A percentile compares a stretch with the other conserved stretches of the same genome.
Conservation (phyloP, 106 monocot species). For the Dendrobium nobile region DNA sequence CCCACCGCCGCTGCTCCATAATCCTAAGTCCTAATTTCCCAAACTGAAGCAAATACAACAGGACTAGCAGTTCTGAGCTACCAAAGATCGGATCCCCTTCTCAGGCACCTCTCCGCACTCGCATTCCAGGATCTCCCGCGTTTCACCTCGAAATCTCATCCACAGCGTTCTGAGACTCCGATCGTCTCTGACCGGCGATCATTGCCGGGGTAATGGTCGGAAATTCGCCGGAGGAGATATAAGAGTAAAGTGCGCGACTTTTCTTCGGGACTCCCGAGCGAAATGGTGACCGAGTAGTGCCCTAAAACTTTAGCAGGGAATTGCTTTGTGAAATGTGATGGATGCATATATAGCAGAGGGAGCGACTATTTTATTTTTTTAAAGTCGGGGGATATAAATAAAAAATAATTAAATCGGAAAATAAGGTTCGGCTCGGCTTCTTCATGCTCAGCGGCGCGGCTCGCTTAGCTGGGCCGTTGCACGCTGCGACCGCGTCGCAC, state of each 20-base stretch:
- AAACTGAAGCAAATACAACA: background rate
- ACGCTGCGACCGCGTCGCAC: too few relatives aligned
- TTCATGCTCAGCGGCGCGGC: background rate
- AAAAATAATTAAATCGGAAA: background rate
- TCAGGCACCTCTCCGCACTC: background rate
- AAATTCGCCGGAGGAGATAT: background rate
- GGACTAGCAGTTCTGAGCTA: background rate
- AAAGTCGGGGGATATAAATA: background rate
- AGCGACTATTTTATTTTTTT: background rate
- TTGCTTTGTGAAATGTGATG: background rate
- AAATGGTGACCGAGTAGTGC: background rate
- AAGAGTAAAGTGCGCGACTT: background rate
- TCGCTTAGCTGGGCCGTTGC: background rate
- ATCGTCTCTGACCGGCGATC: background rate
- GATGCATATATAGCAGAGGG: background rate
- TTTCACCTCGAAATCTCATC: conserved; percentile 4
- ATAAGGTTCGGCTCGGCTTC: background rate
- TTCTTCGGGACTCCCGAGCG: background rate
- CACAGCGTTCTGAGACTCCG: background rate
- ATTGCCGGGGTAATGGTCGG: background rate
- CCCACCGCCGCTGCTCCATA: conserved; percentile 1
- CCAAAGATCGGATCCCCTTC: background rate
- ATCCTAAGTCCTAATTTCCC: background rate
- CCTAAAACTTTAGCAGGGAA: conserved; percentile 1
- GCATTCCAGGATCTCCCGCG: background rate